phyloP scores from a whole-genome alignment of 177 flowering plant species.

The Tripterygium wilfordii region DNA sequence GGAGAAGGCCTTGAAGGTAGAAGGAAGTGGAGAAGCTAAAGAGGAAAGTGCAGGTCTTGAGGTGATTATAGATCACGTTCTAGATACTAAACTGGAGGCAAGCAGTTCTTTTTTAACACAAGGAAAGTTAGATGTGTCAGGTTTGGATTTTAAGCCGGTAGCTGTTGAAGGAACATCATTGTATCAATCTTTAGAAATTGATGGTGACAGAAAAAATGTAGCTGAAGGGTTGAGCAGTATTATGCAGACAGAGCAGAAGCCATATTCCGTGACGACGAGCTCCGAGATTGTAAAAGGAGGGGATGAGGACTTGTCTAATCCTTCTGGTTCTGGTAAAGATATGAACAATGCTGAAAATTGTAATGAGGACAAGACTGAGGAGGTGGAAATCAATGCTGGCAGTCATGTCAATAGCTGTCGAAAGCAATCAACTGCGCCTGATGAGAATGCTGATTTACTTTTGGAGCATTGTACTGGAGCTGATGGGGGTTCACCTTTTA shows the following conservation, averaged over 20 bases:
- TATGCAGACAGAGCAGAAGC: too few species aligned
- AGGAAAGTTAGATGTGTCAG: conserved; percentile 11
- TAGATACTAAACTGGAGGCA: conserved; percentile 12
- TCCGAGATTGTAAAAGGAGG: conserved; percentile 8
- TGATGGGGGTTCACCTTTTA: conserved; percentile 12
- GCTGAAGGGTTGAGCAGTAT: conserved; percentile 3
- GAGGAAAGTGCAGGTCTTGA: conserved; percentile 3
- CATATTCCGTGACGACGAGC: not conserved
- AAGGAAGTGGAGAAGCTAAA: conserved; percentile 12
- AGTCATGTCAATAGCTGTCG: conserved; percentile 12
- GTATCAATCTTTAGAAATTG: conserved; percentile 11
- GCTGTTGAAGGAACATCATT: conserved; percentile 21
- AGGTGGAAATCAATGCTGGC: conserved; percentile 11
- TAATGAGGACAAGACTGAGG: conserved; percentile 21
- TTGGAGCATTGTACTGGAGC: conserved; percentile 13
- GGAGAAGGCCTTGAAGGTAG: conserved; percentile 8
- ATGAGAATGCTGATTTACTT: conserved; percentile 5
- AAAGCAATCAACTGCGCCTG: conserved; percentile 14
- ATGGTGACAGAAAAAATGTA: conserved; percentile 10
- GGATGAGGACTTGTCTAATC: conserved; percentile 9
- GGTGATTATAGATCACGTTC: conserved; percentile 3
- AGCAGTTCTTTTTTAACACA: conserved; percentile 11
- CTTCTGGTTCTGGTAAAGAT: conserved; percentile 16
- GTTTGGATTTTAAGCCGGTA: conserved; percentile 14
- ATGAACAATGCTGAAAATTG: conserved; percentile 4